Evolutionary conservation across 2,329 filamentous ascomycete genomes (phyloP).

Genomic region (Aspergillus felis): DNA sequence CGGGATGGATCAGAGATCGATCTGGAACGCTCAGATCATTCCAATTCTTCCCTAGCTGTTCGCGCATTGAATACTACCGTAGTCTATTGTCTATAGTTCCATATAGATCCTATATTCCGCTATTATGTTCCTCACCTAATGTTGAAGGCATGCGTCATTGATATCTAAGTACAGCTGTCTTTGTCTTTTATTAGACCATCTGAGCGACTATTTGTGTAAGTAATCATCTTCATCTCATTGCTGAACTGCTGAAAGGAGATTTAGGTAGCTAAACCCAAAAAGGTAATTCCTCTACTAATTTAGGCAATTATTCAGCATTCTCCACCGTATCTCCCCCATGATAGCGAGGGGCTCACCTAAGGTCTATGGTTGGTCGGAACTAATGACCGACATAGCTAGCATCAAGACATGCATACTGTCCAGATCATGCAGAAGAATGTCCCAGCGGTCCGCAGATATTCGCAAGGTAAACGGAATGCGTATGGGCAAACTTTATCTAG

Average conservation of each 20-base stretch:
- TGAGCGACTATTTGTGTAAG: background rate
- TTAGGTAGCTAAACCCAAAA: background rate
- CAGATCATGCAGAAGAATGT: background rate
- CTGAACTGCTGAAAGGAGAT: no score
- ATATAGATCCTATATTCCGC: background rate
- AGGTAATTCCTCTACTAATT: no score
- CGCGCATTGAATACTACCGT: no score
- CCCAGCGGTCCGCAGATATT: background rate
- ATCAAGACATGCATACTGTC: background rate
- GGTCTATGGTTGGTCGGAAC: background rate
- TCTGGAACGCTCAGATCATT: no score
- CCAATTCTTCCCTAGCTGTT: no score
- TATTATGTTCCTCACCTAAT: no score
- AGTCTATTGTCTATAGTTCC: no score
- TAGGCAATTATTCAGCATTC: background rate
- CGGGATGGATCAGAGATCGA: background rate
- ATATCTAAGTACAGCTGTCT: background rate
- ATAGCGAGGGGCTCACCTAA: no score
- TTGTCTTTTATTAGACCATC: no score
- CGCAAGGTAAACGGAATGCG: background rate
- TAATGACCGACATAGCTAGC: background rate
- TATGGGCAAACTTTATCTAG: background rate
- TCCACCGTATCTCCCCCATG: background rate
- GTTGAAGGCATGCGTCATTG: background rate
- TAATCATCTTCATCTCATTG: background rate